Conservation (phyloP, 306 rosid species). For the Cicer yamashitae region DNA sequence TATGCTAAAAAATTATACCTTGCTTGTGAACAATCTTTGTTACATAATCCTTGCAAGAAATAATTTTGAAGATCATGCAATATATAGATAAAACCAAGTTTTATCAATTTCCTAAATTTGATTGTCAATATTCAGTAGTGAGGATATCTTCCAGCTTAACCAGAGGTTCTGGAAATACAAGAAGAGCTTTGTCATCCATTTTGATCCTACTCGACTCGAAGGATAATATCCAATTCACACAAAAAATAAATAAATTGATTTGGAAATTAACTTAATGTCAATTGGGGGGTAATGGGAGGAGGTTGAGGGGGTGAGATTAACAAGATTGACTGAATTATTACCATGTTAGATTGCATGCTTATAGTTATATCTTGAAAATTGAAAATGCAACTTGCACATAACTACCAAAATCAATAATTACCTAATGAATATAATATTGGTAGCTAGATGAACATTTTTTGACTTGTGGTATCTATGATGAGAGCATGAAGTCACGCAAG, state of each 20-base stretch:
- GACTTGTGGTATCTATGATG: neutral
- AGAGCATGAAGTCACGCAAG: neutral
- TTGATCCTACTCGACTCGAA: too few relatives aligned
- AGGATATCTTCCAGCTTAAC: too few relatives aligned
- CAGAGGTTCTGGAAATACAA: too few relatives aligned
- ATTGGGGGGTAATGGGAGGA: too few relatives aligned
- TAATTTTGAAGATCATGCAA: constrained; percentile 52
- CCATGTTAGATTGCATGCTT: neutral
- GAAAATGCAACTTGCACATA: neutral
- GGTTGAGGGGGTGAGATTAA: too few relatives aligned
- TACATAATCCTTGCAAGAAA: constrained; percentile 48
- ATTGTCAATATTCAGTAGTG: neutral
- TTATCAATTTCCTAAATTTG: neutral
- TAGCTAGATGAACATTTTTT: neutral
- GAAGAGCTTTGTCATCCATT: too few relatives aligned
- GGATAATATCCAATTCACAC: too few relatives aligned
- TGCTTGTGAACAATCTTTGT: constrained; percentile 45
- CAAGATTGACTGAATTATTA: neutral
- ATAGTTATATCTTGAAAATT: neutral
- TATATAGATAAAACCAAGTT: constrained; percentile 48
- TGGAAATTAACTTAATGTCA: too few relatives aligned
- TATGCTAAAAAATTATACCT: constrained; percentile 15
- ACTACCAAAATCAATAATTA: neutral
- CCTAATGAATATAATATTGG: neutral
- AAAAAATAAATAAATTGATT: too few relatives aligned